Evolutionary conservation across 208 protist genomes (phyloP), one percentile per base, ranked within the genome.

Genomic region (Trypanosoma platydactyli): DNA sequence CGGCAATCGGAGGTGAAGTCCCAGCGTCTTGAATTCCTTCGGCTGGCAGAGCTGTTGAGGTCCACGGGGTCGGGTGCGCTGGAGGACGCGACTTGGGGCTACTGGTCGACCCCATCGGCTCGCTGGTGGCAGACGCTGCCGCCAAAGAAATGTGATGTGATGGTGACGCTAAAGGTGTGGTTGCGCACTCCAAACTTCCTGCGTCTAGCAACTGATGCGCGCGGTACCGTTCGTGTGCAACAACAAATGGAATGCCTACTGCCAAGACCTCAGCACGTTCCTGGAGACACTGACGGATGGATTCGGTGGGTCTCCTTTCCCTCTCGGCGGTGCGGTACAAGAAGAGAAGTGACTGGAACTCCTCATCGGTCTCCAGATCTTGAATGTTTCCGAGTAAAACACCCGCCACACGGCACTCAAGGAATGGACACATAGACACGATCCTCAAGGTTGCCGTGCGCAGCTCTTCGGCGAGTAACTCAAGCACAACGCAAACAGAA

Each of bases 301-400:
- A 46, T 40, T 52, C 49, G 25, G 42, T 68, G 27, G 50, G 38
- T 49, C 30, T 30, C 33, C 25, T 20, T 53, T 38, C 51, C 33
- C 45, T 29, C 57, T 50, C 42, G 20, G 35, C 53, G 44, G 68
- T 29, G 1, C 41, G 5, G 25, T 53, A 64, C 13, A 76, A 9
- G 1, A 29, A 25, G 9, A 68, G 33, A 3, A 86, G 64, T 1
- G 66, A 73, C 33, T 82, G 63, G 56, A 89, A 86, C 13, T 75
- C 67, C 18, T 76, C 68, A 65, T 86, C 80, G 9, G 48, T 55
- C 9, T 84, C 73, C 48, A 89, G 48, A 0, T 54, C 41, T 5
- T 56, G n/a, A 51, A 89, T 53, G 16, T 69, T 63, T 13, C 62
- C 72, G 2, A 89, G 67, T 15, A 89, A 56, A 22, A 89, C 71